Evolutionary conservation across 768 basidiomycete species (phyloP), one percentile per base, ranked within the genome.

Genomic region (Rhizopogon rudus): DNA sequence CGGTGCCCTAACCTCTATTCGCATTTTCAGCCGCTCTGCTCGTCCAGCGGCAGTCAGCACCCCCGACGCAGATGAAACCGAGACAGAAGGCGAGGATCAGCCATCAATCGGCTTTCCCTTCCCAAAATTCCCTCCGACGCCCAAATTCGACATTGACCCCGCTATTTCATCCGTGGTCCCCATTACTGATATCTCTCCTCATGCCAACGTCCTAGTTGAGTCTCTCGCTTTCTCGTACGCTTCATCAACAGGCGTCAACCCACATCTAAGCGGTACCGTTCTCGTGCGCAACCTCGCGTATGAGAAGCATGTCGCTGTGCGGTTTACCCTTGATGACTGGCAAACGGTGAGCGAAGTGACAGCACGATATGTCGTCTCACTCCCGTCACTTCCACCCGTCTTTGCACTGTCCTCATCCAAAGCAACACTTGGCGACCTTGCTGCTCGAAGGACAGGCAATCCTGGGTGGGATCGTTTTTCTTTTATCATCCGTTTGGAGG

Each of bases 241-340:
- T 8, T 55, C 66, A 3, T 53, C 41, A 20, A 3, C 46, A 1
- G 6, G 53, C 13, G n/a, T 17, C 12, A 61, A 64, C 66, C 41
- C 71, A 57, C 5, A 67, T 73, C 78, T 97, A 13, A 73, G 78
- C 2, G 96, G 96, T 6, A 83, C 88, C 7, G 71, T 97, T 54
- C 80, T 92, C 48, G 92, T 93, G 17, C 82, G 86, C 60, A 98
- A 98, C 67, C 61, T 97, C 52, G 75, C 89, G 0, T 98, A 89
- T 58, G 86, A 90, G 68, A 98, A 98, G 72, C 77, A 81, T 51
- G 86, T 98, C 44, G 84, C 81, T 0, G 79, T 97, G 0, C 77
- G 95, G 1, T 98, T 95, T 68, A 98, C 96, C 1, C 76, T 96
- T 45, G 96, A 98, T 69, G 84, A 88, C 46, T 98, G 96, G 96